Conservation (phyloP, 179 eudicot genomes). For the Patellifolia procumbens region DNA sequence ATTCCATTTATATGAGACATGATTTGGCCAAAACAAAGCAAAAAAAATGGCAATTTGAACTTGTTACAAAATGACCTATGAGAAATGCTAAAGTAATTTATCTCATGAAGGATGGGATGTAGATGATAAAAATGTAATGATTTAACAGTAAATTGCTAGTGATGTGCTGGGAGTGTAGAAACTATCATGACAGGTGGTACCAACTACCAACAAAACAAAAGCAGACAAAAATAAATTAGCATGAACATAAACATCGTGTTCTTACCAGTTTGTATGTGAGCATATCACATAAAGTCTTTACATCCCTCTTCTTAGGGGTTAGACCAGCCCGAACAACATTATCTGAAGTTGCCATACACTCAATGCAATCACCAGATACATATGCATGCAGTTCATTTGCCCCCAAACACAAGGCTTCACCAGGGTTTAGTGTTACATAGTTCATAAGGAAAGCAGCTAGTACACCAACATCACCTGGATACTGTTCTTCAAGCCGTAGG, state of each 20-base stretch:
- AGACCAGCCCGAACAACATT: slow-evolving; percentile 96
- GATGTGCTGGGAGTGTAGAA: neutral
- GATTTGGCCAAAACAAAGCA: neutral
- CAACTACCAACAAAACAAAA: neutral
- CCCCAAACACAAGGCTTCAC: slow-evolving; percentile 79
- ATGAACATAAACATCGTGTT: no score
- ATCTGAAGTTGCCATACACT: slow-evolving; percentile 98
- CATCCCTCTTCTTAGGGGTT: slow-evolving; percentile 81
- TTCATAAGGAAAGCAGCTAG: slow-evolving; percentile 78
- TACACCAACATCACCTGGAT: slow-evolving; percentile 81
- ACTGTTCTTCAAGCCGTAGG: slow-evolving; percentile 65
- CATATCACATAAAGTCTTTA: slow-evolving; percentile 74
- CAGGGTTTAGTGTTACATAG: slow-evolving; percentile 72
- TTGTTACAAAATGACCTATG: neutral
- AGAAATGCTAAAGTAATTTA: neutral
- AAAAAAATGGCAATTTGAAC: neutral
- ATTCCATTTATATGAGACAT: neutral
- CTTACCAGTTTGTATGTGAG: slow-evolving; percentile 89
- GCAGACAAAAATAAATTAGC: no score
- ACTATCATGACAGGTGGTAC: neutral
- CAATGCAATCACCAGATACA: slow-evolving; percentile 77
- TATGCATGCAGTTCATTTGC: slow-evolving; percentile 97
- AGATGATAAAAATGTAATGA: no score
- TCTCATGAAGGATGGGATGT: no score
- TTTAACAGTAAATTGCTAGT: no score